These are phyloP conservation scores for Trifolium pratense DNA, from an alignment of 306 rosid genomes.

Conservation along the genomic window DNA sequence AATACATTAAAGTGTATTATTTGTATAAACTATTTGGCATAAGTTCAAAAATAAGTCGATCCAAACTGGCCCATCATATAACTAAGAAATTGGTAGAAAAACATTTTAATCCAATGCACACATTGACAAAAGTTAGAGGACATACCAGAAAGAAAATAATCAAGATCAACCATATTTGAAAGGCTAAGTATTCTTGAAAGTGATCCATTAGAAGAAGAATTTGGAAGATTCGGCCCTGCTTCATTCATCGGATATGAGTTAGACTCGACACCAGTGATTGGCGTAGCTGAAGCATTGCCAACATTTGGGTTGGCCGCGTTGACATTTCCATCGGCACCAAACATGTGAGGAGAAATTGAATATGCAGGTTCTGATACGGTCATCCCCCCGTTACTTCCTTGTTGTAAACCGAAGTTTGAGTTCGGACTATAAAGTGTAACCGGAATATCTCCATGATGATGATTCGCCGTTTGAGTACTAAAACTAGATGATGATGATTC, in stretches of 20 bases:
- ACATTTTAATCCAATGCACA: constrained; percentile 14
- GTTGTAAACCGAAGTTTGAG: constrained; percentile 71
- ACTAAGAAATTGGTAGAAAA: neutral
- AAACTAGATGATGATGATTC: no score
- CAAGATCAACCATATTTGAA: constrained; percentile 68
- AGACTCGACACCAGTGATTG: constrained; percentile 62
- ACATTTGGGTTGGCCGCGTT: constrained; percentile 62
- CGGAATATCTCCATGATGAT: constrained; percentile 53
- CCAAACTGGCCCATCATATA: no score
- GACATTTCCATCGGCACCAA: constrained; percentile 66
- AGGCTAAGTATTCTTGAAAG: constrained; percentile 77
- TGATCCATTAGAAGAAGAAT: constrained; percentile 68
- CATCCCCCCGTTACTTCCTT: constrained; percentile 77
- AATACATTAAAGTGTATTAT: no score
- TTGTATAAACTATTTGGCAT: no score
- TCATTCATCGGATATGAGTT: constrained; percentile 65
- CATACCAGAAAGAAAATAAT: constrained; percentile 81
- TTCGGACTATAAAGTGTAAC: constrained; percentile 46
- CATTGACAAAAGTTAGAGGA: constrained; percentile 22
- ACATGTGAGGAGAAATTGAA: constrained; percentile 69
- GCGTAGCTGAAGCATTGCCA: constrained; percentile 67
- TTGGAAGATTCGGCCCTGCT: constrained; percentile 56
- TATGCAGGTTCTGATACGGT: constrained; percentile 79
- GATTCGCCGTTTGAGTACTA: constrained; percentile 68
- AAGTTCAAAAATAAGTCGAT: no score